A percentile compares a stretch with the other conserved stretches of the same genome.
Evolutionary conservation across 2,329 filamentous ascomycete genomes (phyloP).

Genomic region (Cercospora brassicicola): DNA sequence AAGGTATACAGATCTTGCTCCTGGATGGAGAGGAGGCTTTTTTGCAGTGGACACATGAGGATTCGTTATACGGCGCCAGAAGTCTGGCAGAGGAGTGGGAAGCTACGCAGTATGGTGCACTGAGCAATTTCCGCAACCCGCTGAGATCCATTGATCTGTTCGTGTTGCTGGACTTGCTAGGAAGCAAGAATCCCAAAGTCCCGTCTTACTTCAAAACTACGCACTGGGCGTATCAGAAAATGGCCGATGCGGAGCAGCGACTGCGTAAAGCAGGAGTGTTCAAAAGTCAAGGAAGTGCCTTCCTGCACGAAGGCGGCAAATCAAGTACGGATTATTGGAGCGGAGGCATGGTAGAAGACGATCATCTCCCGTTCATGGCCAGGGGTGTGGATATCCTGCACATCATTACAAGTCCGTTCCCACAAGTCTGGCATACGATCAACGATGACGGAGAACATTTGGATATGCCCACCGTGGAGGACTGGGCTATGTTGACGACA

Average conservation of each 20-base stretch:
- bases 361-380: conserved; percentile 86
- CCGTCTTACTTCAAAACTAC: conserved; percentile 87
- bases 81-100: conserved; percentile 84
- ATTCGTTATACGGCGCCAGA: conserved; percentile 82
- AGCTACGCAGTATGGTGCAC: conserved; percentile 62
- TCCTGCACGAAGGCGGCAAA: conserved; percentile 67
- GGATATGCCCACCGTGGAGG: conserved; percentile 74
- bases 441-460: conserved; percentile 82
- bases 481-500: conserved; percentile 83
- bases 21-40: conserved; percentile 96
- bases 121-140: conserved; percentile 72
- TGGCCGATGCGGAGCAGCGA: conserved; percentile 72
- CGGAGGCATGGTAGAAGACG: conserved; percentile 64
- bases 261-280: conserved; percentile 67
- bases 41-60: conserved; percentile 70
- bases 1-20: conserved; percentile 83
- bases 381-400: conserved; percentile 87
- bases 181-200: conserved; percentile 65
- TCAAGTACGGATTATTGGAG: conserved; percentile 49
- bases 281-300: conserved; percentile 56
- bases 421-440: conserved; percentile 80
- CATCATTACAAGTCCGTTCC: conserved; percentile 82
- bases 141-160: conserved; percentile 83
- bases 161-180: conserved; percentile 86
- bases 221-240: conserved; percentile 84